Base-by-base conservation (phyloP, 768 basidiomycete genomes). In the Naematelia aurantialba region DNA sequence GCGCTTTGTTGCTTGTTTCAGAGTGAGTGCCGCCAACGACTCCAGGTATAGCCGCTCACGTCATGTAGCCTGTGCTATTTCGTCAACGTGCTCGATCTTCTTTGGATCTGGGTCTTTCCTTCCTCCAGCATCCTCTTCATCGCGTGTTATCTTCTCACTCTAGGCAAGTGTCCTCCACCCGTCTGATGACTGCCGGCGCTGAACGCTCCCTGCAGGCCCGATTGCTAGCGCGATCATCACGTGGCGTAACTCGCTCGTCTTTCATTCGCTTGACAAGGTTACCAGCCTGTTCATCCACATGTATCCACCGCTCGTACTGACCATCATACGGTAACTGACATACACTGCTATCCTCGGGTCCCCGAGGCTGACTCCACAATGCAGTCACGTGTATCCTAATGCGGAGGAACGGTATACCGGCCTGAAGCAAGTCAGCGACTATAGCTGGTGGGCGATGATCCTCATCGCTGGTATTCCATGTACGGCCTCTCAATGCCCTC, bases 161-260 rank as follows among this genome's bases (percentile, higher is more conserved):
- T 96, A 73, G 96, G 80, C 74, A 64, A 62, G 67, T 68, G 53
- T 3, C 46, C 59, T 21, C 21, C 27, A 13, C 26, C 24, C 10
- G 12, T 30, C 2, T 29, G 19, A 30, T 17, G 13, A 30, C 2
- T 4, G 13, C 39, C 21, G 5, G 31, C 12, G 25, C 29, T 57
- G 25, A 49, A 44, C 27, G 34, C 34, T 17, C 17, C 17, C 34
- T 24, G 13, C 53, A 78, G 76, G 92, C 0, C 84, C 89, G 0
- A 83, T 96, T 29, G 93, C 90, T 0, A 90, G 89, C 52, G 93
- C 94, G 0, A 92, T 98, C 50, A 89, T 97, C 66, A 97, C 94
- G 10, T 99, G 96, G 96, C 83, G 96, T 61, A 99, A 99, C 72
- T 93, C 90, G 65, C 85, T 99, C 22, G 96, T 99, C 2, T 99